Conservation (phyloP, 305 asterid genomes). For the Fraxinus floribunda region DNA sequence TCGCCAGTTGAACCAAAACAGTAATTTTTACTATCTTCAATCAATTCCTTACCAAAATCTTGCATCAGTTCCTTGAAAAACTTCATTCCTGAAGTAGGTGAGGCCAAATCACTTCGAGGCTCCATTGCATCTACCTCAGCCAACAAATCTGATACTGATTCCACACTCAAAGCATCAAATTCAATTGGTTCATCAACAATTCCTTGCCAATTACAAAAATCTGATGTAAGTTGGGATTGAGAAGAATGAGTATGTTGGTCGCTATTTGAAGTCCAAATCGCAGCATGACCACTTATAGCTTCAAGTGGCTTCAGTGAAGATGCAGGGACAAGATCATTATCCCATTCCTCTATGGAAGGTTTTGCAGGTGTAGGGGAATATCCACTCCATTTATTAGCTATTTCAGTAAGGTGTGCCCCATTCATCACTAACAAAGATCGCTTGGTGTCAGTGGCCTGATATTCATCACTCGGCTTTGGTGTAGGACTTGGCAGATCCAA, state of each 20-base stretch:
- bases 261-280: constrained; percentile 29
- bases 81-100: constrained; percentile 78
- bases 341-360: constrained; percentile 56
- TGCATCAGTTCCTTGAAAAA: constrained; percentile 65
- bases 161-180: constrained; percentile 68
- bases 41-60: constrained; percentile 29
- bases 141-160: constrained; percentile 66
- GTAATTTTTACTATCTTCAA: constrained; percentile 40
- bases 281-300: constrained; percentile 34
- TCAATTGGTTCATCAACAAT: constrained; percentile 59
- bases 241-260: constrained; percentile 38
- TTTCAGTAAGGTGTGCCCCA: constrained; percentile 48
- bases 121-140: constrained; percentile 95
- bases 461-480: constrained; percentile 43
- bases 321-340: constrained; percentile 35
- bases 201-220: constrained; percentile 50
- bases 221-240: constrained; percentile 37
- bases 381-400: constrained; percentile 63
- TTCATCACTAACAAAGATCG: constrained; percentile 35
- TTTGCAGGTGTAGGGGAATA: constrained; percentile 55
- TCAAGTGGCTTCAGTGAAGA: constrained; percentile 43
- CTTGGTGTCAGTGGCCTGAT: constrained; percentile 41
- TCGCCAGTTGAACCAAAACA: constrained; percentile 83
- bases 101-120: constrained; percentile 63
- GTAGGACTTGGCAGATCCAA: constrained; percentile 57